Evolutionary conservation across 768 basidiomycete species (phyloP), one percentile per base, ranked within the genome.

Genomic region (Sporobolomyces roseus): DNA sequence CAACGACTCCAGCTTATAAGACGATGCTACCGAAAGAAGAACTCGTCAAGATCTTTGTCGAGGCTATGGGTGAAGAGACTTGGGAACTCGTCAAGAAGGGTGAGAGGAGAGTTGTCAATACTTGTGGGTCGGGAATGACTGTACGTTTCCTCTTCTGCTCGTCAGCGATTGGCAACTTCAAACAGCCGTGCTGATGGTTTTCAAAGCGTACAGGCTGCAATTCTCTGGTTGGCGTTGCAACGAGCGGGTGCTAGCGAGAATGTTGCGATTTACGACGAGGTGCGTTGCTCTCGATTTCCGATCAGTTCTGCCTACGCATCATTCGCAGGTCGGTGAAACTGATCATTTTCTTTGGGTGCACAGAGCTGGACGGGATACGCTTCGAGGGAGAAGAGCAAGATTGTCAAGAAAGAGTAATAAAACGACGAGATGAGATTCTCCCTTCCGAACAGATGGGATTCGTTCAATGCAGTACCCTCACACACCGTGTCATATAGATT

Each of bases 81-180:
- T 64, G 66, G 53, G 79, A 84, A n/a, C 77, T 82, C 48, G 81
- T 93, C 14, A 79, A 88, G 51, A 77, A 81, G 16, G 89, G 89
- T 23, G 79, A 85, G 68, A 81, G 83, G 59, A 48, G 45, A 4
- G 84, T 93, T 35, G 83, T 87, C 8, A 85, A 88, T 17, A 88
- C 83, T 66, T 99, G 94, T 80, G 94, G 94, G 58, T 94, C 91
- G 76, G 94, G 94, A 50, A 97, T 99, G 94, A 96, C 93, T n/a
- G 67, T 63, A 29, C 19, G 65, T 60, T 29, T 27, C 9, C n/a
- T 33, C 25, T 2, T 46, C 10, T 25, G 4, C 13, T 6, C 23
- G 14, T 23, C 12, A 46, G 7, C 45, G 12, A 23, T 46, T 21
- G 21, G n/a, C n/a, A n/a, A n/a, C n/a, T n/a, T n/a, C 23, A 46